phyloP scores from a whole-genome alignment of 2,329 filamentous ascomycete genomes.

The Pseudomassariella vexata region DNA sequence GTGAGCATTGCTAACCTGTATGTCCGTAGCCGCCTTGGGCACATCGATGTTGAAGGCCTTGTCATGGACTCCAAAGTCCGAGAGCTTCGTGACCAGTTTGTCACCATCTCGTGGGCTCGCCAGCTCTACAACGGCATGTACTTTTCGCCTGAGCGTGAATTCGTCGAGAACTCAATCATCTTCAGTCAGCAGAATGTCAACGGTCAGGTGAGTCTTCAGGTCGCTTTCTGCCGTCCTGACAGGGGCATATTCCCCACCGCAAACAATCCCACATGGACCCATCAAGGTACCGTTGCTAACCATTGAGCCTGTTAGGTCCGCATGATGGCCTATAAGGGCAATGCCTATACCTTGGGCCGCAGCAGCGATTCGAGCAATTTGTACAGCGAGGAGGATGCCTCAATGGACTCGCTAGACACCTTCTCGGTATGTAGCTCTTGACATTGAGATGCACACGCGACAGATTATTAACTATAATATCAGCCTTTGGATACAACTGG shows the following conservation, averaged over 20 bases:
- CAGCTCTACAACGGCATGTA: constrained; percentile 39
- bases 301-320: no score
- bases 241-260: no score
- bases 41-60: constrained; percentile 48
- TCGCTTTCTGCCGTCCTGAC: no score
- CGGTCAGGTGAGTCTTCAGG: constrained; percentile 18
- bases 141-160: constrained; percentile 50
- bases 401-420: constrained; percentile 43
- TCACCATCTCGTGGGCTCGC: constrained; percentile 45
- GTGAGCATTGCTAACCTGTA: no score
- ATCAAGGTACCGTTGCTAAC: no score
- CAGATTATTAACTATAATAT: no score
- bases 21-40: constrained; percentile 25
- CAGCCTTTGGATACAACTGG: constrained; percentile 35
- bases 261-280: no score
- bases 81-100: constrained; percentile 52
- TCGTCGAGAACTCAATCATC: constrained; percentile 51
- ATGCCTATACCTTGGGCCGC: constrained; percentile 40
- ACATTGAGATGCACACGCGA: no score
- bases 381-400: constrained; percentile 42
- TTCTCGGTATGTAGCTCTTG: no score
- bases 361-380: constrained; percentile 41
- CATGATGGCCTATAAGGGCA: constrained; percentile 28
- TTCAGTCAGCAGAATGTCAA: constrained; percentile 49
- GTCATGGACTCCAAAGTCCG: constrained; percentile 54